Percentiles rank a stretch among this genome's conserved stretches.
Evolutionary conservation across 2,329 filamentous ascomycete species (phyloP).

Genomic region (Botryosphaeria dothidea): DNA sequence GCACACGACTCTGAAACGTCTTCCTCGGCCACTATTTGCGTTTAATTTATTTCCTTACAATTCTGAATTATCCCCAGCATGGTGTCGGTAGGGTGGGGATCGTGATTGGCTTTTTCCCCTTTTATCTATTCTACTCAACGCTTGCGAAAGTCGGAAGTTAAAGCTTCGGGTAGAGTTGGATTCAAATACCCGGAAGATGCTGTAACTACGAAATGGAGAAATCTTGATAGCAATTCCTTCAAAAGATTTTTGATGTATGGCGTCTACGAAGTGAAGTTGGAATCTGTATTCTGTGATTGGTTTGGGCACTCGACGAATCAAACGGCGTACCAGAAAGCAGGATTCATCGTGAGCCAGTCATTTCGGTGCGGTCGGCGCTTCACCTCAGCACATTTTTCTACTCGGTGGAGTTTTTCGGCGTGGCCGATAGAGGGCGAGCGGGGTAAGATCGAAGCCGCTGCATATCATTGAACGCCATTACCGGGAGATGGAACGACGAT

Average conservation of each 20-base stretch:
- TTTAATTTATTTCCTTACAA: conserved; percentile 7
- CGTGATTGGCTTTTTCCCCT: conserved; percentile 9
- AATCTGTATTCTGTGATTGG: neutral
- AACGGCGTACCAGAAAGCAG: neutral
- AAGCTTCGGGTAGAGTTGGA: conserved; percentile 2
- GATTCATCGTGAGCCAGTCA: neutral
- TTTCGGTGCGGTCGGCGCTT: neutral
- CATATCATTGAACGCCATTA: neutral
- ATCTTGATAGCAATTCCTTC: conserved; percentile 9
- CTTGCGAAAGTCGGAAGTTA: conserved; percentile 13
- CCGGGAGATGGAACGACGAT: neutral
- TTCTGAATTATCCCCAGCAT: conserved; percentile 17
- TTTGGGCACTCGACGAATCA: neutral
- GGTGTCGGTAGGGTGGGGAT: conserved; percentile 17
- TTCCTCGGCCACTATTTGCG: conserved; percentile 16
- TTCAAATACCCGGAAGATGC: conserved; percentile 13
- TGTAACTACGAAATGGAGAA: conserved; percentile 19
- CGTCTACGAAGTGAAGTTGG: neutral
- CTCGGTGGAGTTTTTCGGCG: neutral
- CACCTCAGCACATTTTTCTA: neutral
- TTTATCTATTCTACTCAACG: conserved; percentile 1
- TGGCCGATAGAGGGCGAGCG: neutral
- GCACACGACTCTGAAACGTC: conserved; percentile 15
- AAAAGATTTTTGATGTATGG: neutral
- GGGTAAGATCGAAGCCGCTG: neutral